phyloP scores from a whole-genome alignment of 108 stramenopile species.

The Nitzschia sp. region DNA sequence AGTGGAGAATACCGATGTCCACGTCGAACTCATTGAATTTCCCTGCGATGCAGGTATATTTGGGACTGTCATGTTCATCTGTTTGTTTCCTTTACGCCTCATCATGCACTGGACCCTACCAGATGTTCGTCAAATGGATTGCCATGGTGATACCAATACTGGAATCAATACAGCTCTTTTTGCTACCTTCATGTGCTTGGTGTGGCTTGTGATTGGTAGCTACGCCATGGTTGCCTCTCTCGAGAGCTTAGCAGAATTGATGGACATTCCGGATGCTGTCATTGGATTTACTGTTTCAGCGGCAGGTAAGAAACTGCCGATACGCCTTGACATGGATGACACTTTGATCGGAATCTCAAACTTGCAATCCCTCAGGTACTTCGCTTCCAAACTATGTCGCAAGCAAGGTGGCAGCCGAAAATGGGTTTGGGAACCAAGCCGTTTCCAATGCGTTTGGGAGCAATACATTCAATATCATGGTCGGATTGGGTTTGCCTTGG shows the following conservation, averaged over 20 bases:
- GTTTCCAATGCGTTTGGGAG: constrained; percentile 87
- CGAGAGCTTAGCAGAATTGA: constrained; percentile 60
- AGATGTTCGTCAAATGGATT: constrained; percentile 63
- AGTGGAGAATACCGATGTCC: constrained; percentile 44
- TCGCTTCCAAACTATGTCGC: constrained; percentile 70
- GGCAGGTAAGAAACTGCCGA: constrained; percentile 51
- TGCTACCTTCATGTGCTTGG: constrained; percentile 50
- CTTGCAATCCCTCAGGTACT: constrained; percentile 34
- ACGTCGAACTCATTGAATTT: constrained; percentile 53
- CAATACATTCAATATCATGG: constrained; percentile 89
- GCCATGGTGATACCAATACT: constrained; percentile 43
- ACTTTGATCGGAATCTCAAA: background rate
- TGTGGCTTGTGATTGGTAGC: constrained; percentile 66
- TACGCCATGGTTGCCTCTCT: constrained; percentile 78
- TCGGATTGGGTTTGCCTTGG: constrained; percentile 90
- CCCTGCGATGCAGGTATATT: constrained; percentile 38
- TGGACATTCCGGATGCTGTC: constrained; percentile 71
- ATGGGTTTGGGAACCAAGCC: constrained; percentile 89
- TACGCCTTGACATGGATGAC: background rate
- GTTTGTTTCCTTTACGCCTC: constrained; percentile 61
- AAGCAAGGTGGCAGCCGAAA: constrained; percentile 78
- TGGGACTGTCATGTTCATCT: constrained; percentile 41
- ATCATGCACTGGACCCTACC: constrained; percentile 74
- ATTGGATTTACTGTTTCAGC: constrained; percentile 82
- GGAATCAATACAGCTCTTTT: constrained; percentile 44